Evolutionary conservation across 169 alveolate species (phyloP).

Genomic region (Plasmodium vivax): DNA sequence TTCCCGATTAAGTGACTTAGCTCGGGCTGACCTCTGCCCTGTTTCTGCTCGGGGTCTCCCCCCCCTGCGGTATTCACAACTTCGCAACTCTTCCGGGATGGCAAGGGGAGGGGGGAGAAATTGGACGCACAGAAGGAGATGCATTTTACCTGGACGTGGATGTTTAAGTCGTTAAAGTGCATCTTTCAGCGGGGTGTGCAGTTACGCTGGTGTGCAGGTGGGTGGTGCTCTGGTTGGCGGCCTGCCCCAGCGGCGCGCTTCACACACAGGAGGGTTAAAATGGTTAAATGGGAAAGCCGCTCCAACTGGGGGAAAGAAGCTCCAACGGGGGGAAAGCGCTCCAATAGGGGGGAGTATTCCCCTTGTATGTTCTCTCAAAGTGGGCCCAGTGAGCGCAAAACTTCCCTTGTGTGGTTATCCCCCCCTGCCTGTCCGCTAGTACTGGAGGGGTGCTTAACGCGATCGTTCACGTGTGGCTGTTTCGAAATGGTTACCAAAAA

Average conservation of each 20-base stretch:
- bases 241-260: background rate
- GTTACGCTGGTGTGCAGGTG: background rate
- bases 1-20: conserved; percentile 37
- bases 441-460: background rate
- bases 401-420: background rate
- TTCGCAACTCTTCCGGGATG: background rate
- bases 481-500: background rate
- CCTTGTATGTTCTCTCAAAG: background rate
- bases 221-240: background rate
- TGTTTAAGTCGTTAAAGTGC: conserved; percentile 13
- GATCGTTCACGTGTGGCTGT: background rate
- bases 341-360: background rate
- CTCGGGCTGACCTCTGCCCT: background rate
- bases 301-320: background rate
- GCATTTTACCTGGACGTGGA: conserved; percentile 55
- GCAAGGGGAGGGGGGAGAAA: background rate
- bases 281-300: background rate
- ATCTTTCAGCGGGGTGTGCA: background rate
- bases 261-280: background rate
- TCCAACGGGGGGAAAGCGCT: background rate
- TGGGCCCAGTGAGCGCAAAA: background rate
- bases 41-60: background rate
- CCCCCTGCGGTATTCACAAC: background rate
- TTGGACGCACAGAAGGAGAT: conserved; percentile 49
- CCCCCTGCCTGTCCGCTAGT: background rate